Conservation (phyloP, 2,329 filamentous ascomycete genomes). For the Chrysoporthe puriensis region DNA sequence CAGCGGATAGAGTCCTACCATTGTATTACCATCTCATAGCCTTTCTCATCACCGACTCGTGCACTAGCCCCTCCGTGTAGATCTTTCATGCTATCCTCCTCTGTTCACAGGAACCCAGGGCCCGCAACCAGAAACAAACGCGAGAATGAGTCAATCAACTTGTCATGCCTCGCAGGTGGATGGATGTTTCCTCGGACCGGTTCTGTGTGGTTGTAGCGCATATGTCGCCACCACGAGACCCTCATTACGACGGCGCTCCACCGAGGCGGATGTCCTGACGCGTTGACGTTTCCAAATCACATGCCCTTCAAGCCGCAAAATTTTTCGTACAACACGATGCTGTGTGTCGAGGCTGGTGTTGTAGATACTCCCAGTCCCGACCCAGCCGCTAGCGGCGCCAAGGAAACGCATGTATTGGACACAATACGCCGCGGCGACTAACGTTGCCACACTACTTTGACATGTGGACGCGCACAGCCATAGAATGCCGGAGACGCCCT, state of each 20-base stretch:
- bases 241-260: neutral
- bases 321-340: too few species aligned
- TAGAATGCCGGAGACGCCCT: too few species aligned
- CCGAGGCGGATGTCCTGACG: too few species aligned
- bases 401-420: too few species aligned
- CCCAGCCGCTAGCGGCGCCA: too few species aligned
- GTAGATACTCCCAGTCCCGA: too few species aligned
- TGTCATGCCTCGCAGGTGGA: neutral
- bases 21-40: neutral
- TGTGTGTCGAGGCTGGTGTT: too few species aligned
- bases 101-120: neutral
- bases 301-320: too few species aligned
- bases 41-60: neutral
- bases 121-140: neutral
- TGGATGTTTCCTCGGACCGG: too few species aligned
- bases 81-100: neutral
- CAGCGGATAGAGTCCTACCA: neutral
- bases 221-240: neutral
- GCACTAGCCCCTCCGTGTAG: neutral
- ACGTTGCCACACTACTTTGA: too few species aligned
- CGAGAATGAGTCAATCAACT: neutral
- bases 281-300: neutral
- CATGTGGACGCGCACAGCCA: too few species aligned
- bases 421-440: too few species aligned
- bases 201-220: conserved; percentile 5